Evolutionary conservation across 1,284 basidiomycete species (phyloP).

Genomic region (Pascua guehoae): DNA sequence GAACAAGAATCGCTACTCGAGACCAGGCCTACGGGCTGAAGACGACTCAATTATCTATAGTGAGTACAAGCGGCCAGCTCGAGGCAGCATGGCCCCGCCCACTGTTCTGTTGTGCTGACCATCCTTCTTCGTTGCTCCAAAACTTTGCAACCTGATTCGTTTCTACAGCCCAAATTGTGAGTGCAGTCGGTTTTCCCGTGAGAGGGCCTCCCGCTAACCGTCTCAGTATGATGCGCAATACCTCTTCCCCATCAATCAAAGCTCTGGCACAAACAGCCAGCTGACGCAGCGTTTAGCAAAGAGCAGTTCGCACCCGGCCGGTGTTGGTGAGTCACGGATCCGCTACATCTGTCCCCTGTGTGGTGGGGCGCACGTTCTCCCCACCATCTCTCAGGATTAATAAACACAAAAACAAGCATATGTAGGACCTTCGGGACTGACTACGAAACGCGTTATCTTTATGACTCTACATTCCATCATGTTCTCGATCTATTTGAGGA

Average conservation of each 20-base stretch:
- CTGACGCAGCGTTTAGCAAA: neutral
- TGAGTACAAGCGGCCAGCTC: conserved; percentile 13
- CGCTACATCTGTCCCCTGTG: neutral
- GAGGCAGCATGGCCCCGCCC: neutral
- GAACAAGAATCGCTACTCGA: conserved; percentile 49
- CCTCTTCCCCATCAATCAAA: neutral
- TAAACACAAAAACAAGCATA: conserved; percentile 45
- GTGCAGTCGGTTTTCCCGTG: too few relatives aligned
- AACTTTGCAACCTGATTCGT: too few relatives aligned
- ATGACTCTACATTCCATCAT: conserved; percentile 20
- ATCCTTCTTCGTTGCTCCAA: too few relatives aligned
- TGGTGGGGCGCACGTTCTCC: neutral
- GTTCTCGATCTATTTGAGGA: neutral
- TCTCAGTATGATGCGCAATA: conserved; percentile 15
- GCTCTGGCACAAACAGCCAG: too few relatives aligned
- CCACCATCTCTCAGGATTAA: conserved; percentile 36
- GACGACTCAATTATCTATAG: conserved; percentile 49
- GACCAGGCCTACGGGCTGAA: conserved; percentile 30
- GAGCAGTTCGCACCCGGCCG: neutral
- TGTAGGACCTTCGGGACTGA: conserved; percentile 47
- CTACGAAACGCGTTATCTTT: conserved; percentile 22
- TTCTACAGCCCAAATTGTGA: conserved; percentile 35
- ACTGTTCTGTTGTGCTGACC: too few relatives aligned
- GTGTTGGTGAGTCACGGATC: neutral
- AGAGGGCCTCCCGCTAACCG: too few relatives aligned